phyloP scores from a whole-genome alignment of 768 basidiomycete species.

The Lentinula guzmanii region DNA sequence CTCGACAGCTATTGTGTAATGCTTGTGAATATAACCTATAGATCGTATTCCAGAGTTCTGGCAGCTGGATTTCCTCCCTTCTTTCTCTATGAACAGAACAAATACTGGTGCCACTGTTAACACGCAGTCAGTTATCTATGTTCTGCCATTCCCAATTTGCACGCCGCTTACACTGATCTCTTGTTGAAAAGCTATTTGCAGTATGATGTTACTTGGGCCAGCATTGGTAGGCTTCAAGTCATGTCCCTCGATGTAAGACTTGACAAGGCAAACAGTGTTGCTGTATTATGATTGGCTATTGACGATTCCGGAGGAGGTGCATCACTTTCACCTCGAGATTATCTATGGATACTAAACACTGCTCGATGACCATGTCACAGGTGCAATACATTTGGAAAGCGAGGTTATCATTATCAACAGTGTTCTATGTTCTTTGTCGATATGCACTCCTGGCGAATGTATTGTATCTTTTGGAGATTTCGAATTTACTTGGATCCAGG shows the following conservation, averaged over 20 bases:
- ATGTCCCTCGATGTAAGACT: background rate
- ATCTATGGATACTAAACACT: too few species aligned
- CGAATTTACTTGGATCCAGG: conserved; percentile 11
- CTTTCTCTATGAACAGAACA: background rate
- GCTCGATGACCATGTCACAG: background rate
- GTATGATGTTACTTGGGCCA: conserved; percentile 4
- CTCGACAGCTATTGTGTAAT: background rate
- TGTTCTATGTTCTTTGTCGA: conserved; percentile 26
- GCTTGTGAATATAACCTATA: background rate
- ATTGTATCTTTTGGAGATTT: conserved; percentile 22
- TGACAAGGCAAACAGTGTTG: conserved; percentile 12
- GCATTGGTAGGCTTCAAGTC: background rate
- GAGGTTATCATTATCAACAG: conserved; percentile 18
- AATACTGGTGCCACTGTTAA: background rate
- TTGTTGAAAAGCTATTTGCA: background rate
- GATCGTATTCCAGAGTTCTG: background rate
- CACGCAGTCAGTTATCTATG: background rate
- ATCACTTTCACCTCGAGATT: background rate
- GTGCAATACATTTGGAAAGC: conserved; percentile 24
- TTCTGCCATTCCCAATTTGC: background rate
- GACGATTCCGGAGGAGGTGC: conserved; percentile 23
- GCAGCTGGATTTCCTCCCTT: background rate
- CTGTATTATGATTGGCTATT: conserved; percentile 27
- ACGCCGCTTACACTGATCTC: background rate
- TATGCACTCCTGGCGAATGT: conserved; percentile 28